phyloP scores from a whole-genome alignment of 2,329 filamentous ascomycete genomes.

The Diplocarpon mali region DNA sequence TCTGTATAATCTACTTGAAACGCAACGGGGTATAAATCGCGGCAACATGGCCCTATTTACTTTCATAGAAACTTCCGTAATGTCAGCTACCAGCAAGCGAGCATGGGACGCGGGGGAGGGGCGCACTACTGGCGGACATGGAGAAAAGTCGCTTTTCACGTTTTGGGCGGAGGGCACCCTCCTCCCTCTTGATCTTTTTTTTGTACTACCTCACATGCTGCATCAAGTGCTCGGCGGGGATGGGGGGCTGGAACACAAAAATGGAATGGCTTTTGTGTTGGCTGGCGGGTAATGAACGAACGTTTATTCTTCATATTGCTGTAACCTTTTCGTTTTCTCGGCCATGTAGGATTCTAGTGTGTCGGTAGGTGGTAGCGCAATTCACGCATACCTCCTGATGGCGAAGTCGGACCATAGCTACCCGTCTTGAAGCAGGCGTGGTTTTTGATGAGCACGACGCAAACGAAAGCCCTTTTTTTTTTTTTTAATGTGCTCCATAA shows the following conservation, averaged over 20 bases:
- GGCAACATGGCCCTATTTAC: neutral
- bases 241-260: neutral
- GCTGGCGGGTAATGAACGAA: neutral
- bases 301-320: neutral
- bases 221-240: neutral
- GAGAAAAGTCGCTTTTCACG: neutral
- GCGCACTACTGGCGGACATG: neutral
- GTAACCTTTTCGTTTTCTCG: too few relatives aligned
- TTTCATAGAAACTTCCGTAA: slow-evolving; percentile 13
- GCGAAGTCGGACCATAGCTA: too few relatives aligned
- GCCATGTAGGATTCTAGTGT: too few relatives aligned
- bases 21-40: neutral
- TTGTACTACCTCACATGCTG: slow-evolving; percentile 12
- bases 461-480: too few relatives aligned
- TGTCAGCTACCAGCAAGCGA: slow-evolving; percentile 7
- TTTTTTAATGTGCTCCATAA: too few relatives aligned
- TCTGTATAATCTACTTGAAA: slow-evolving; percentile 20
- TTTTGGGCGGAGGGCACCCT: neutral
- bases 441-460: too few relatives aligned
- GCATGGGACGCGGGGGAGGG: neutral
- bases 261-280: neutral
- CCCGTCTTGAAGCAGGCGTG: too few relatives aligned
- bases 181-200: slow-evolving; percentile 6
- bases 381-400: too few relatives aligned
- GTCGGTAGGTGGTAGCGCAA: too few relatives aligned